Conservation (phyloP, 2,329 filamentous ascomycete genomes). For the Pyricularia grisea region DNA sequence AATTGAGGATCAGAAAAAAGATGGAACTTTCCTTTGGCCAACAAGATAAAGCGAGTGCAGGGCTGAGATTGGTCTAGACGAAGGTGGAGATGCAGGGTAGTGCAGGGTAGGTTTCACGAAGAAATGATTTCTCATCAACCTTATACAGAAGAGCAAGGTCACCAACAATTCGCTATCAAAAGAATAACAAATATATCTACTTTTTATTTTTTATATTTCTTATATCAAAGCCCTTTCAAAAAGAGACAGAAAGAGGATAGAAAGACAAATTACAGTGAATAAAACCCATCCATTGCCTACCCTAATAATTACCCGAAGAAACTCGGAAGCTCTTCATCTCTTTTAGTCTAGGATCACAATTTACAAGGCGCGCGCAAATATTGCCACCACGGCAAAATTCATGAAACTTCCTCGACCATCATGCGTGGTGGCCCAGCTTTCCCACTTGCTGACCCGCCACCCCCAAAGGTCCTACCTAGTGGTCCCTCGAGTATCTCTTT, state of each 20-base stretch:
- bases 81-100: not conserved
- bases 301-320: not conserved
- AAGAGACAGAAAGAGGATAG: not conserved
- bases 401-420: constrained; percentile 45
- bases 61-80: not conserved
- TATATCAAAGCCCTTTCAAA: too few relatives aligned
- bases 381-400: not conserved
- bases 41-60: not conserved
- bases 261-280: not conserved
- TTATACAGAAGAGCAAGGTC: not conserved
- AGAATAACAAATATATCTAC: not conserved
- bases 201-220: too few relatives aligned
- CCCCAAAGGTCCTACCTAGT: constrained; percentile 47
- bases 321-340: not conserved
- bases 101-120: not conserved
- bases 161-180: not conserved
- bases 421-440: constrained; percentile 22
- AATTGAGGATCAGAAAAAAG: not conserved
- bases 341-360: not conserved
- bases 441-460: constrained; percentile 11
- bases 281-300: not conserved
- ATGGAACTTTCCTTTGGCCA: not conserved
- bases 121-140: not conserved
- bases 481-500: constrained; percentile 59
- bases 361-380: not conserved